These are phyloP conservation scores for Pythium rhizo-oryzae DNA, from an alignment of 352 stramenopile species.

Conservation along the genomic window DNA sequence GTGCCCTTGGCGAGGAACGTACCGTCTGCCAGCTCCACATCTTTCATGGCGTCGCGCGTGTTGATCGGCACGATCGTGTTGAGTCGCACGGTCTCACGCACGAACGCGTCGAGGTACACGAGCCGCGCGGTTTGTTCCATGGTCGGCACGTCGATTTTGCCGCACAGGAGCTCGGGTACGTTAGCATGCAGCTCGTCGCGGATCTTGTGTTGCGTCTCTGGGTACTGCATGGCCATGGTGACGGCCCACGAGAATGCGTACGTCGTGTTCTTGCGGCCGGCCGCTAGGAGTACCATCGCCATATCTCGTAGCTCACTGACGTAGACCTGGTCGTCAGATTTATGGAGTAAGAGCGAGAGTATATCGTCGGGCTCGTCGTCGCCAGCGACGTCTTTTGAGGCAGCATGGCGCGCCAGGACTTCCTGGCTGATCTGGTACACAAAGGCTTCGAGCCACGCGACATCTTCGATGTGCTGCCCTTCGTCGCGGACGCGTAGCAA, in stretches of 20 bases:
- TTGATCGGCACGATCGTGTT: constrained; percentile 64
- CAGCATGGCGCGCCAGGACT: constrained; percentile 22
- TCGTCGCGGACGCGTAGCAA: constrained; percentile 34
- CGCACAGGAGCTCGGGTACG: constrained; percentile 38
- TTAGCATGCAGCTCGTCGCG: constrained; percentile 47
- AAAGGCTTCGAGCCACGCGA: constrained; percentile 29
- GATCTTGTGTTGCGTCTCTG: constrained; percentile 45
- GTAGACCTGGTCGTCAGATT: background rate
- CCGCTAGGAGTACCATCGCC: constrained; percentile 69
- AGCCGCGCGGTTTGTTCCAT: constrained; percentile 57
- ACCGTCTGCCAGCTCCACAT: constrained; percentile 63
- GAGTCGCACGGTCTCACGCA: constrained; percentile 70
- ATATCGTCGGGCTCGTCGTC: constrained; percentile 21
- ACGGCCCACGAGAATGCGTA: constrained; percentile 67
- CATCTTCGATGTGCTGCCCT: constrained; percentile 35
- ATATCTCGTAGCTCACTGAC: constrained; percentile 63
- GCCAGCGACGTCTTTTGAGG: background rate
- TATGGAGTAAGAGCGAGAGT: constrained; percentile 43
- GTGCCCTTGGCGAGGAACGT: constrained; percentile 57
- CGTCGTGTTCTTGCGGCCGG: constrained; percentile 71
- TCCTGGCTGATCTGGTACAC: constrained; percentile 35
- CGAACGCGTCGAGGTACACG: constrained; percentile 60
- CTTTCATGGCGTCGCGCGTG: constrained; percentile 42
- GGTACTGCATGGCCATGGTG: constrained; percentile 72
- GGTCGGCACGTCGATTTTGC: constrained; percentile 26